These are phyloP conservation scores for Yamadazyma pseudoaaseri DNA, from an alignment of 1,139 yeast species.

Conservation along the genomic window DNA sequence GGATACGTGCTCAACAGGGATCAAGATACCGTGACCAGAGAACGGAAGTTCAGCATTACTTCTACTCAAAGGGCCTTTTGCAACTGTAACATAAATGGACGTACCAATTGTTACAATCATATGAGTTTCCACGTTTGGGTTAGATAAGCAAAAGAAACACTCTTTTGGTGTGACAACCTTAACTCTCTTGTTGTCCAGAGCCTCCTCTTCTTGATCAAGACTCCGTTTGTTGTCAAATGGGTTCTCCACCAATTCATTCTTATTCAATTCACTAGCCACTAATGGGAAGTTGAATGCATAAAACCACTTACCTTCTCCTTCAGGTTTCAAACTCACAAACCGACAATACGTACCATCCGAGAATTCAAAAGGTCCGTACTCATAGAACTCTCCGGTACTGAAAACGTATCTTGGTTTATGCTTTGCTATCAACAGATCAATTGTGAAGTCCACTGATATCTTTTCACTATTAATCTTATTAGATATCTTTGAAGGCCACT, in stretches of 20 bases:
- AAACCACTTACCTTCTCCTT: slow-evolving; percentile 67
- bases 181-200: slow-evolving; percentile 19
- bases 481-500: slow-evolving; percentile 60
- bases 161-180: slow-evolving; percentile 53
- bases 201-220: slow-evolving; percentile 4
- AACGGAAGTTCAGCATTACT: slow-evolving; percentile 46
- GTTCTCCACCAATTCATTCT: slow-evolving; percentile 5
- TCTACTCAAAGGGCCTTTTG: slow-evolving; percentile 81
- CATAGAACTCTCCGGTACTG: slow-evolving; percentile 53
- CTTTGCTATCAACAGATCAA: slow-evolving; percentile 47
- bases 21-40: slow-evolving; percentile 79
- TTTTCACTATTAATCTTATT: slow-evolving; percentile 8
- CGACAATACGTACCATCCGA: slow-evolving; percentile 42
- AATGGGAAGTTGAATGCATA: slow-evolving; percentile 59
- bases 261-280: slow-evolving; percentile 11
- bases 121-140: slow-evolving; percentile 75
- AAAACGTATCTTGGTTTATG: slow-evolving; percentile 66
- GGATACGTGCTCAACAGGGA: slow-evolving; percentile 79
- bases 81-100: slow-evolving; percentile 67
- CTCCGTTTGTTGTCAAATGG: slow-evolving; percentile 13
- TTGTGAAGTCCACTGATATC: slow-evolving; percentile 22
- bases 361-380: slow-evolving; percentile 62
- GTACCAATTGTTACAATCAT: slow-evolving; percentile 77
- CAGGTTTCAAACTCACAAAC: slow-evolving; percentile 62
- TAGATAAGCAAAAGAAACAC: slow-evolving; percentile 85